Evolutionary conservation across 108 stramenopile genomes (phyloP), one percentile per base, ranked within the genome.

Genomic region (Nitzschia sp.): DNA sequence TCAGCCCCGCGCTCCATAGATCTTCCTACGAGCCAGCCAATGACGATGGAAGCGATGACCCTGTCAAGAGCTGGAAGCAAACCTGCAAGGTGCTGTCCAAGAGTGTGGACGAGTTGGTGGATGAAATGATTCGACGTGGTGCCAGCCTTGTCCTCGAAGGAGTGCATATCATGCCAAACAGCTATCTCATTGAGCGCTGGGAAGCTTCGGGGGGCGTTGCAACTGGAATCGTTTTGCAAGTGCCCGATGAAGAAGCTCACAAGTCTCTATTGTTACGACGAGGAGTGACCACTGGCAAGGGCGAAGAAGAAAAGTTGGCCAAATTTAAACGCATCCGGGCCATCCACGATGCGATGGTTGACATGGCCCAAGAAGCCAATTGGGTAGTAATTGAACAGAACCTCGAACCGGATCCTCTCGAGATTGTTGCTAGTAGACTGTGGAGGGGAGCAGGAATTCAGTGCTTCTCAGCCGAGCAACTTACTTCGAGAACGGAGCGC

Each of bases 291-390:
- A 82, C 89, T 25, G 83, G 82, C 0, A 82, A 85, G 26, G 31
- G 31, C 25, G 75, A 76, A 33, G 71, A 85, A 42, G 47, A 75
- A 21, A 86, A 91, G 62, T 32, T 91, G 23, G 42, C 48, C 9
- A 72, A 53, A 31, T 83, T 82, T 64, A 81, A 83, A 46, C 68
- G 89, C 0, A 81, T 91, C 15, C 66, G 86, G 27, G 17, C 58
- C 58, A 86, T 91, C 27, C 89, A 91, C 58, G 79, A 82, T 24
- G 87, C 87, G 36, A 91, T 91, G 86, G 72, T 86, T 0, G 46
- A 67, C 36, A 59, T 72, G 11, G 89, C 80, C 1, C 62, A 73
- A 29, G 85, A 85, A 29, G 67, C 63, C 25, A 58, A 79, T 15
- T 91, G 89, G 86, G 45, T 84, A 1, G 46, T 74, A 9, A 83